Evolutionary conservation across 2,329 filamentous ascomycete genomes (phyloP).

Genomic region (Neonectria coccinea): DNA sequence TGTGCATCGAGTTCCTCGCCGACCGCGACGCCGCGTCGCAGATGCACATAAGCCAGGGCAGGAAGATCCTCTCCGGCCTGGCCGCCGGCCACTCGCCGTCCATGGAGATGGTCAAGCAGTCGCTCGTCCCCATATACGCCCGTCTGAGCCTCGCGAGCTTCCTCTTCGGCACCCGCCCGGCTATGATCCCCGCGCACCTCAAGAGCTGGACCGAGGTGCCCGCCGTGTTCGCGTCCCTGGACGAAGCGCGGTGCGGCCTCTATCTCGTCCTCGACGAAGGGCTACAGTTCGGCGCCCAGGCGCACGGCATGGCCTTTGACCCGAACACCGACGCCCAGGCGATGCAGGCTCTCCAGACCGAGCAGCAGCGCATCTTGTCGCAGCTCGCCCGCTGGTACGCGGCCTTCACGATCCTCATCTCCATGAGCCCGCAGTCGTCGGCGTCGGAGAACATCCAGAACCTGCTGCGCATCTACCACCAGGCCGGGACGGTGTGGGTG

Average conservation of each 20-base stretch:
- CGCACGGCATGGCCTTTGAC: slow-evolving; percentile 43
- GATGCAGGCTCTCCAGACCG: slow-evolving; percentile 42
- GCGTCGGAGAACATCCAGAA: slow-evolving; percentile 35
- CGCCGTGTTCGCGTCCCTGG: slow-evolving; percentile 49
- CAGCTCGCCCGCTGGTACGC: slow-evolving; percentile 47
- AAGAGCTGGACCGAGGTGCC: slow-evolving; percentile 49
- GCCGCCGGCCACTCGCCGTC: slow-evolving; percentile 44
- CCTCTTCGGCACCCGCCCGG: slow-evolving; percentile 54
- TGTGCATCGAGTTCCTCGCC: slow-evolving; percentile 66
- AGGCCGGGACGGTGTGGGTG: slow-evolving; percentile 51
- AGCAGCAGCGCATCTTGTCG: slow-evolving; percentile 51
- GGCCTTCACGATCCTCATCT: slow-evolving; percentile 47
- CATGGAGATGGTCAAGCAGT: slow-evolving; percentile 53
- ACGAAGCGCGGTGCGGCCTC: slow-evolving; percentile 48
- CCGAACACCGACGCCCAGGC: slow-evolving; percentile 41
- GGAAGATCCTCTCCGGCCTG: slow-evolving; percentile 55
- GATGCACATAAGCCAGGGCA: slow-evolving; percentile 58
- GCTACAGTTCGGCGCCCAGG: slow-evolving; percentile 51
- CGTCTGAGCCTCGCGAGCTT: slow-evolving; percentile 56
- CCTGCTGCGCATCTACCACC: slow-evolving; percentile 53
- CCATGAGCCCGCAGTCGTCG: slow-evolving; percentile 38
- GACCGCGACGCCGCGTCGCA: slow-evolving; percentile 60
- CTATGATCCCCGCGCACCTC: slow-evolving; percentile 52
- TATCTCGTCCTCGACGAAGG: slow-evolving; percentile 56
- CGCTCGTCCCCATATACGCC: slow-evolving; percentile 59